A percentile compares a stretch with the other conserved stretches of the same genome.
Conservation (phyloP, 2,329 filamentous ascomycete genomes). For the Epichloe brachyelytri region DNA sequence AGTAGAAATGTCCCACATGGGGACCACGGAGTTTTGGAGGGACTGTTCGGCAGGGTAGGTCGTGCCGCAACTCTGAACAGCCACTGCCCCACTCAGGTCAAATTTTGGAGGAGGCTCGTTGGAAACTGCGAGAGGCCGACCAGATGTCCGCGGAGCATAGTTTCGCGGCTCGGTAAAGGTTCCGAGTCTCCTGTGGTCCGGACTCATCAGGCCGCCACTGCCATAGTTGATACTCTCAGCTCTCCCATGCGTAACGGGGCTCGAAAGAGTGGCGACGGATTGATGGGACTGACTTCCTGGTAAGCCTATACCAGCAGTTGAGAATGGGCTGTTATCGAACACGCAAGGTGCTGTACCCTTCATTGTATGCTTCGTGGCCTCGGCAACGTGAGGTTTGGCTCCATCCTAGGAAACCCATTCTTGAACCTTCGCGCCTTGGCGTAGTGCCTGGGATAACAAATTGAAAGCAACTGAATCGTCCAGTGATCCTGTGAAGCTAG, state of each 20-base stretch:
- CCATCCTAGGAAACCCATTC: slow-evolving; percentile 5
- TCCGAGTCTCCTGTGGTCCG: slow-evolving; percentile 5
- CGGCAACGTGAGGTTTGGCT: slow-evolving; percentile 1
- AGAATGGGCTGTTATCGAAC: not conserved
- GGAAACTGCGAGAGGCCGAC: slow-evolving; percentile 9
- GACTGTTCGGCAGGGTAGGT: not conserved
- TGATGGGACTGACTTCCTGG: slow-evolving; percentile 5
- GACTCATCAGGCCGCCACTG: slow-evolving; percentile 6
- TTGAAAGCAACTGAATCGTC: slow-evolving; percentile 1
- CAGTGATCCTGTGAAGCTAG: slow-evolving; percentile 3
- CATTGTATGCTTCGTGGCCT: not conserved
- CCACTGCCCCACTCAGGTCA: slow-evolving; percentile 9
- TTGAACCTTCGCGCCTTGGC: not conserved
- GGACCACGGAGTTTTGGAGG: not conserved
- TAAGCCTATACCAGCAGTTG: not conserved
- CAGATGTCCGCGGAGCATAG: slow-evolving; percentile 24
- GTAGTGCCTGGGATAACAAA: slow-evolving; percentile 3
- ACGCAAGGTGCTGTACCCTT: not conserved
- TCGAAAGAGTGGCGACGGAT: slow-evolving; percentile 2
- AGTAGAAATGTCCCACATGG: not conserved
- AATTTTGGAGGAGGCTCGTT: slow-evolving; percentile 26
- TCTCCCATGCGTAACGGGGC: not conserved
- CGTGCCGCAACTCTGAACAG: not conserved
- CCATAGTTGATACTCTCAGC: not conserved
- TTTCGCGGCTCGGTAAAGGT: slow-evolving; percentile 28